Conservation (phyloP, 257 asterid species). For the Scutellaria baicalensis region DNA sequence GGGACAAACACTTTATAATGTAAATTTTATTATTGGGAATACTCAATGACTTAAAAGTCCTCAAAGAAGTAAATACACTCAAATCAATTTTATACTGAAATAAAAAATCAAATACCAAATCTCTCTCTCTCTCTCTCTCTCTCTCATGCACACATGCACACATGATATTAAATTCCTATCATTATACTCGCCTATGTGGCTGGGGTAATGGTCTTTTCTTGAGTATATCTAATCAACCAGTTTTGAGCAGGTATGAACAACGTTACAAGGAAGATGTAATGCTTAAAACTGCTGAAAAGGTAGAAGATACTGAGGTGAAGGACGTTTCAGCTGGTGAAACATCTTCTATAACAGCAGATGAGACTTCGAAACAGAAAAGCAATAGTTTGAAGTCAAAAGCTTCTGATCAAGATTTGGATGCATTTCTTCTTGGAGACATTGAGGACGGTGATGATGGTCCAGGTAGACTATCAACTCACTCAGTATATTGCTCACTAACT, state of each 20-base stretch:
- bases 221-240: conserved; percentile 7
- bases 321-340: conserved; percentile 41
- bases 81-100: too few species aligned
- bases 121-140: not conserved
- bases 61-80: too few species aligned
- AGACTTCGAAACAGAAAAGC: conserved; percentile 31
- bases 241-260: conserved; percentile 60
- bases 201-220: conserved; percentile 12
- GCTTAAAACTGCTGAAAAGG: conserved; percentile 46
- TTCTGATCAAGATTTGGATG: conserved; percentile 91
- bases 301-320: conserved; percentile 37
- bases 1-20: not conserved
- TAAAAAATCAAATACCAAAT: not conserved
- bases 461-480: conserved; percentile 40
- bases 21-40: not conserved
- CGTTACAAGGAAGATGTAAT: conserved; percentile 51
- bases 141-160: not conserved
- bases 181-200: not conserved
- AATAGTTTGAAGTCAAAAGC: conserved; percentile 38
- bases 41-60: too few species aligned
- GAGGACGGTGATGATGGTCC: conserved; percentile 82
- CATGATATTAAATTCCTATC: not conserved
- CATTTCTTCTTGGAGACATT: conserved; percentile 81
- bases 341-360: conserved; percentile 34
- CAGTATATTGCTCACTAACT: not conserved